Percentiles rank a stretch among this genome's conserved stretches.
Evolutionary conservation across 2,329 filamentous ascomycete genomes (phyloP).

Genomic region (Colletotrichum spinosum): DNA sequence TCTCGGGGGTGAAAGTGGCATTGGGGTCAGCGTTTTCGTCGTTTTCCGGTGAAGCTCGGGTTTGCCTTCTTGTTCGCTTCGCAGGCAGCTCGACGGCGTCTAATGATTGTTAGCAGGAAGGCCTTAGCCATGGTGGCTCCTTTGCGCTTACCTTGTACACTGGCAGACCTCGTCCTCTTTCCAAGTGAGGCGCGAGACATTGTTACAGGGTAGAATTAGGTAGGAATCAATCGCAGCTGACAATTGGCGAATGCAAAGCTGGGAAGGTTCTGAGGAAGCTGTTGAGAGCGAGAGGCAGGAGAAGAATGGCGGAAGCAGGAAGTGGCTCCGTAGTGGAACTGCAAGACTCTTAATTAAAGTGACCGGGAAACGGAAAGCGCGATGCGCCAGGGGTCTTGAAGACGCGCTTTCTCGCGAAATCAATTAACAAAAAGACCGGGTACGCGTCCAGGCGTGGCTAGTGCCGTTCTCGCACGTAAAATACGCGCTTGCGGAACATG

Average conservation of each 20-base stretch:
- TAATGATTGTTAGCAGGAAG: conserved; percentile 21
- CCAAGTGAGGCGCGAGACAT: conserved; percentile 42
- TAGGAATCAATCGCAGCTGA: conserved; percentile 22
- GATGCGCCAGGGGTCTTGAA: conserved; percentile 16
- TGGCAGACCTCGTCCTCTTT: conserved; percentile 40
- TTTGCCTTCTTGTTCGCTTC: conserved; percentile 60
- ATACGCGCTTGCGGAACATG: not conserved
- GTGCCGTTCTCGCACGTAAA: conserved; percentile 8
- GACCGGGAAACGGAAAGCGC: conserved; percentile 33
- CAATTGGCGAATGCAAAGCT: not conserved
- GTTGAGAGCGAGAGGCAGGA: not conserved
- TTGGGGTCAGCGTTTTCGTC: conserved; percentile 74
- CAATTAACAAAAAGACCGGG: conserved; percentile 28
- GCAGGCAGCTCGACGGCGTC: conserved; percentile 46
- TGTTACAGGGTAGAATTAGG: not conserved
- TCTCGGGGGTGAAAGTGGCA: conserved; percentile 53
- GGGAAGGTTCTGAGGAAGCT: conserved; percentile 12
- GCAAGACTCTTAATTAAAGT: conserved; percentile 33
- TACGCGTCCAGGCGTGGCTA: not conserved
- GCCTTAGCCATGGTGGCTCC: not conserved
- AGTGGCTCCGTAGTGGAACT: conserved; percentile 26
- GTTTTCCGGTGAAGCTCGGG: conserved; percentile 60
- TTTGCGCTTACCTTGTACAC: conserved; percentile 38
- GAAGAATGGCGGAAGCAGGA: not conserved
- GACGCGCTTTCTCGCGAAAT: conserved; percentile 29